Conservation (phyloP, 495 filamentous ascomycete species). For the Aspergillus incahuasiensis region DNA sequence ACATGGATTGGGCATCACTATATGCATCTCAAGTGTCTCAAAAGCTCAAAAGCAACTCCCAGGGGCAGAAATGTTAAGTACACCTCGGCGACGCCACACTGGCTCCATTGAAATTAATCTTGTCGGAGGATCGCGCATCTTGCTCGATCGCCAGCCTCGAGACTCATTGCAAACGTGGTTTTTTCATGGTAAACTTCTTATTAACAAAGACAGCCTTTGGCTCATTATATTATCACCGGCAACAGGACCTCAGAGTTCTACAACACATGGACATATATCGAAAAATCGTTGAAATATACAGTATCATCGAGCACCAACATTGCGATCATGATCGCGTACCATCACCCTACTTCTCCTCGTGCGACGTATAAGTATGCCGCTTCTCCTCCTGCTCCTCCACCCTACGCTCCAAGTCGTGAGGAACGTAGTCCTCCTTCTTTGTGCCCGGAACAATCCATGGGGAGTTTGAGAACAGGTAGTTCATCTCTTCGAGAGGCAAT, state of each 20-base stretch:
- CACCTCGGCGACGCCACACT: background rate
- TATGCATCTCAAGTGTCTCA: too few species aligned
- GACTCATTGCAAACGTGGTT: background rate
- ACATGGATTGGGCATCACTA: background rate
- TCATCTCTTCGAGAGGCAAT: conserved; percentile 67
- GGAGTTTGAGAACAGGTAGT: conserved; percentile 63
- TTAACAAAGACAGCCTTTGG: background rate
- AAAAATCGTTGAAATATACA: conserved; percentile 13
- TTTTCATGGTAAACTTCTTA: background rate
- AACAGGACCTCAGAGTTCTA: too few species aligned
- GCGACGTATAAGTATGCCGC: conserved; percentile 16
- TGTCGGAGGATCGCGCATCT: background rate
- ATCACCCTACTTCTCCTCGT: conserved; percentile 19
- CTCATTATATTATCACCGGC: too few species aligned
- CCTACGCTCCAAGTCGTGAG: conserved; percentile 37
- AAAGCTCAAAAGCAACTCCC: too few species aligned
- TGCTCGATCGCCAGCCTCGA: too few species aligned
- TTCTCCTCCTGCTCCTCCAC: conserved; percentile 38
- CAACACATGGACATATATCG: background rate
- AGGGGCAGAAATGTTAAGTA: background rate
- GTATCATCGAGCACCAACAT: background rate
- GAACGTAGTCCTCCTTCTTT: conserved; percentile 32
- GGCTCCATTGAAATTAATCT: background rate
- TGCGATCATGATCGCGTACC: background rate
- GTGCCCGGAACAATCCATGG: conserved; percentile 58